These are phyloP conservation scores for Aspergillus melleus DNA, from an alignment of 2,329 filamentous ascomycete genomes.

Conservation along the genomic window DNA sequence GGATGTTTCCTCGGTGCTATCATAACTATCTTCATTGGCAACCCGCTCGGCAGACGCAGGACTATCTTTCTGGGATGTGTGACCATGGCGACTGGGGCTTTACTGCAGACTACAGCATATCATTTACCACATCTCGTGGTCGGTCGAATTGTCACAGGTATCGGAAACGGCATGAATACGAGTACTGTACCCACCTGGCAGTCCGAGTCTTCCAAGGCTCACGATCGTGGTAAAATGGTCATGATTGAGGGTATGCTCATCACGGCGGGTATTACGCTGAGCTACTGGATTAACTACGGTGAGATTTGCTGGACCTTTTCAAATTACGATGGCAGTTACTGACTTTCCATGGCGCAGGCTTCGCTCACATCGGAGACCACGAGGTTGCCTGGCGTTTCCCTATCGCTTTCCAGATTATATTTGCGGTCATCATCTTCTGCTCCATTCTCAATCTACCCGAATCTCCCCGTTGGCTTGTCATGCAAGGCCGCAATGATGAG, in stretches of 20 bases:
- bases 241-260: conserved; percentile 56
- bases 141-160: conserved; percentile 54
- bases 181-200: conserved; percentile 55
- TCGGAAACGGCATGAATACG: conserved; percentile 54
- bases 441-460: conserved; percentile 55
- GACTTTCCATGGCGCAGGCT: conserved; percentile 20
- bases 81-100: conserved; percentile 53
- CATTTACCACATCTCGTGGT: conserved; percentile 51
- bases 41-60: conserved; percentile 52
- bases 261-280: conserved; percentile 51
- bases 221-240: conserved; percentile 52
- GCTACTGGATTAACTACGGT: conserved; percentile 54
- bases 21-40: conserved; percentile 50
- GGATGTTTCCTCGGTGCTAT: conserved; percentile 52
- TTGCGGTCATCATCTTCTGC: conserved; percentile 53
- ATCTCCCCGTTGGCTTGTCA: conserved; percentile 59
- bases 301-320: conserved; percentile 46
- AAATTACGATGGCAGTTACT: background rate
- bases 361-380: conserved; percentile 52
- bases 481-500: conserved; percentile 56
- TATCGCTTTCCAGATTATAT: conserved; percentile 58
- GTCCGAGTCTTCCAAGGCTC: conserved; percentile 52
- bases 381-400: conserved; percentile 56
- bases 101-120: conserved; percentile 50
- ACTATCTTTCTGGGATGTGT: conserved; percentile 51